A percentile compares a stretch with the other conserved stretches of the same genome.
These are phyloP conservation scores for Hanseniaspora lindneri DNA, from an alignment of 805 yeast genomes.

Conservation along the genomic window DNA sequence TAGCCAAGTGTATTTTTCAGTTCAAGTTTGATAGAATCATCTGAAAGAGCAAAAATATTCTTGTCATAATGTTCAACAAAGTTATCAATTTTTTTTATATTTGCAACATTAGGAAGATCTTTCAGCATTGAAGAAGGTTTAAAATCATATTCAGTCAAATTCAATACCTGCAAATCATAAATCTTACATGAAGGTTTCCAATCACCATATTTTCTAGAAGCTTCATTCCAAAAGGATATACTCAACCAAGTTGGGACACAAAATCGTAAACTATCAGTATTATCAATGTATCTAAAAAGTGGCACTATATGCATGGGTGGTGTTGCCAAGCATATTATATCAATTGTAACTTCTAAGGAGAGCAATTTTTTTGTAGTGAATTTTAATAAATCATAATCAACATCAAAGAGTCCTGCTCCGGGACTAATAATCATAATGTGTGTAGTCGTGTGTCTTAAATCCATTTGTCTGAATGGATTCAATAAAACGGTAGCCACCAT, in stretches of 20 bases:
- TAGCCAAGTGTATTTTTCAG: conserved; percentile 13
- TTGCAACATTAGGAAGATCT: conserved; percentile 34
- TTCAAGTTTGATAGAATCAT: background rate
- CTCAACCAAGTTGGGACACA: conserved; percentile 95
- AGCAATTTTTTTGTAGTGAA: conserved; percentile 65
- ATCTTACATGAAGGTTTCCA: conserved; percentile 95
- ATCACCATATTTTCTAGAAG: conserved; percentile 33
- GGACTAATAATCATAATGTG: conserved; percentile 82
- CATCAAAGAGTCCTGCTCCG: conserved; percentile 88
- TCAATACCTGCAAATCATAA: conserved; percentile 96
- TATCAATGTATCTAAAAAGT: conserved; percentile 56
- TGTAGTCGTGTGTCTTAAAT: conserved; percentile 78
- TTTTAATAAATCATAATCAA: conserved; percentile 63
- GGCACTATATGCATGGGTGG: conserved; percentile 93
- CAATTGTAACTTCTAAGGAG: conserved; percentile 74
- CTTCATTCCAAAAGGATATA: conserved; percentile 74
- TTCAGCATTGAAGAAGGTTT: conserved; percentile 52
- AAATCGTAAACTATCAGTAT: conserved; percentile 41
- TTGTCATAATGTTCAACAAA: conserved; percentile 61
- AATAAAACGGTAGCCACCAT: conserved; percentile 66
- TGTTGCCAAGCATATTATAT: conserved; percentile 74
- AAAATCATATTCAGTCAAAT: conserved; percentile 83
- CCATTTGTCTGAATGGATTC: conserved; percentile 72
- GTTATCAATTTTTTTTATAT: conserved; percentile 36
- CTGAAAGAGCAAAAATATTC: conserved; percentile 34